Percentiles rank a stretch among this genome's conserved stretches.
phyloP scores from a whole-genome alignment of 75 land plant species.

The Cryptomeria japonica region DNA sequence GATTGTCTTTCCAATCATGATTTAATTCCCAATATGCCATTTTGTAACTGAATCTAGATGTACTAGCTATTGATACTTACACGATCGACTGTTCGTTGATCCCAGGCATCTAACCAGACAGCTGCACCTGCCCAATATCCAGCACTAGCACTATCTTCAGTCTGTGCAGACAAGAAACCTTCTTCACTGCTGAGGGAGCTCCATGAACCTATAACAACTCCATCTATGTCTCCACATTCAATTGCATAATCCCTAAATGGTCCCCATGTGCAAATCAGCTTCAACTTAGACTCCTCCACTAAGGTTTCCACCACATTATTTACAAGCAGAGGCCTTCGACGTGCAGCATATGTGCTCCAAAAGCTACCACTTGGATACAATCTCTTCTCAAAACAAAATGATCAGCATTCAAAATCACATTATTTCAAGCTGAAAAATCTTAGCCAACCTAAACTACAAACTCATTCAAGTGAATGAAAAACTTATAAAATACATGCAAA shows the following conservation, averaged over 20 bases:
- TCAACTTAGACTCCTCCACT: slow-evolving; percentile 19
- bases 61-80: slow-evolving; percentile 37
- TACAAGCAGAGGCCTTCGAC: slow-evolving; percentile 28
- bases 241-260: slow-evolving; percentile 28
- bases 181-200: slow-evolving; percentile 26
- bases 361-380: slow-evolving; percentile 91
- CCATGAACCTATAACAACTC: slow-evolving; percentile 93
- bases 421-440: background rate
- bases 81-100: slow-evolving; percentile 75
- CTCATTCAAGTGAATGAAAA: background rate
- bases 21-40: background rate
- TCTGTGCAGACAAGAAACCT: slow-evolving; percentile 11
- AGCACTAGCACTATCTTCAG: slow-evolving; percentile 35
- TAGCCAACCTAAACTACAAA: background rate
- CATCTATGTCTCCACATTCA: slow-evolving; percentile 89
- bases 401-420: slow-evolving; percentile 18
- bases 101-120: slow-evolving; percentile 90
- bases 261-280: slow-evolving; percentile 25
- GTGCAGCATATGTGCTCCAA: slow-evolving; percentile 57
- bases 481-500: no score
- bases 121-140: slow-evolving; percentile 92
- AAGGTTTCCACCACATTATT: slow-evolving; percentile 15
- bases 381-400: slow-evolving; percentile 47
- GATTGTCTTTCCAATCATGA: background rate
- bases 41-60: slow-evolving; percentile 1